These are phyloP conservation scores for Thyridium curvatum DNA, from an alignment of 2,329 filamentous ascomycete species.

Conservation along the genomic window DNA sequence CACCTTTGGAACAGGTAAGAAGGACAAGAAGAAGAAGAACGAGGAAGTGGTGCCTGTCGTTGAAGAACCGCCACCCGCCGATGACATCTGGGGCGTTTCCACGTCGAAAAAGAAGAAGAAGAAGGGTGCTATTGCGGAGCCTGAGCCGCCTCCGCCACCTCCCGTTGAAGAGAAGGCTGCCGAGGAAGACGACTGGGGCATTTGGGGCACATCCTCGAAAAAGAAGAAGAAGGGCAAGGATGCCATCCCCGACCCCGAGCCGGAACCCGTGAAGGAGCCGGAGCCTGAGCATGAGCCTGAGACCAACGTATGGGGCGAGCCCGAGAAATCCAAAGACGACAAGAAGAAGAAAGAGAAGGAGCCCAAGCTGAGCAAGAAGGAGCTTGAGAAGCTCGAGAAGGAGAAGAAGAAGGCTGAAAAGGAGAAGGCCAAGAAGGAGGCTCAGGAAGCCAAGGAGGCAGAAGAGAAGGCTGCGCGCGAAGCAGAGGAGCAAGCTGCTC, in stretches of 20 bases:
- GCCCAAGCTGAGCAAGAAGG: conserved; percentile 41
- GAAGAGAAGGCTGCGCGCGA: conserved; percentile 18
- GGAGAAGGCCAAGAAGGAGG: conserved; percentile 36
- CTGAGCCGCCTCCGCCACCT: conserved; percentile 23
- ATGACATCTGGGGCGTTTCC: conserved; percentile 2
- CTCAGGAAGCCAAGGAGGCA: conserved; percentile 21
- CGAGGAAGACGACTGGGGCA: conserved; percentile 24
- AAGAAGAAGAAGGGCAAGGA: conserved; percentile 24
- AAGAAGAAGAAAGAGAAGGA: conserved; percentile 30
- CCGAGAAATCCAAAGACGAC: conserved; percentile 22
- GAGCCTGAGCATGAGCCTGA: conserved; percentile 30
- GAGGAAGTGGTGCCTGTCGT: conserved; percentile 10
- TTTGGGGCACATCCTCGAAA: conserved; percentile 21
- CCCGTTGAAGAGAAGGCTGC: conserved; percentile 16
- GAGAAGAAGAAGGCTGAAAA: conserved; percentile 28
- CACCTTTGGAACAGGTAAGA: conserved; percentile 17
- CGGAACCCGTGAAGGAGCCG: conserved; percentile 37
- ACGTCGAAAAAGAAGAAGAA: conserved; percentile 16
- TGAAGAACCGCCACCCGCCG: conserved; percentile 12
- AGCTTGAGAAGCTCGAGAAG: conserved; percentile 43
- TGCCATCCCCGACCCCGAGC: conserved; percentile 27
- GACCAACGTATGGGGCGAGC: conserved; percentile 25
- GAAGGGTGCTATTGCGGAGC: conserved; percentile 12
- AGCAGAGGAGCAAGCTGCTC: conserved; percentile 28
- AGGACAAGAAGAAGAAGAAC: conserved; percentile 19